Conservation (phyloP, 331 rosid genomes). For the Arachis monticola region DNA sequence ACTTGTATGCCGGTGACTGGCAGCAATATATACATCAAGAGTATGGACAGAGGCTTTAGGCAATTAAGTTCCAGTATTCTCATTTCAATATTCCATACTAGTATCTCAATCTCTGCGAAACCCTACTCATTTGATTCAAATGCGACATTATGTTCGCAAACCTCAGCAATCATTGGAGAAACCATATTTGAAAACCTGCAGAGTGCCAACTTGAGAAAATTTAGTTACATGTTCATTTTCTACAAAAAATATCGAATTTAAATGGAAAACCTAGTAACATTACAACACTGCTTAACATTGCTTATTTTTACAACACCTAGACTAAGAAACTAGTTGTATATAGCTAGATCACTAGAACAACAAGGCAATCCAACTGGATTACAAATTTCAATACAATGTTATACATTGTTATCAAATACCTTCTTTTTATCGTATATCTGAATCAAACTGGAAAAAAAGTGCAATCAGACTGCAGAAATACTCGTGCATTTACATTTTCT, state of each 20-base stretch:
- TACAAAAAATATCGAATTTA: background rate
- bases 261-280: background rate
- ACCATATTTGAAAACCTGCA: no score
- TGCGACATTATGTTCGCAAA: no score
- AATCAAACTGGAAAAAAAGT: background rate
- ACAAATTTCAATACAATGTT: background rate
- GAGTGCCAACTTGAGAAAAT: background rate
- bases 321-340: background rate
- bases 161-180: no score
- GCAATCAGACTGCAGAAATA: background rate
- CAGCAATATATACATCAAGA: no score
- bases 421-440: background rate
- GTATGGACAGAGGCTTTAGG: background rate
- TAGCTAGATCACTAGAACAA: background rate
- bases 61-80: no score
- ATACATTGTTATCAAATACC: background rate
- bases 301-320: background rate
- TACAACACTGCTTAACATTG: background rate
- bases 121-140: no score
- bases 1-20: background rate
- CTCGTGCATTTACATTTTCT: slow-evolving; percentile 39
- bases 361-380: background rate
- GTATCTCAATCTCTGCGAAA: no score
- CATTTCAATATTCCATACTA: no score
- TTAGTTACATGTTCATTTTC: background rate